phyloP scores from a whole-genome alignment of 2,329 filamentous ascomycete species.

The Stagonosporopsis tanaceti region DNA sequence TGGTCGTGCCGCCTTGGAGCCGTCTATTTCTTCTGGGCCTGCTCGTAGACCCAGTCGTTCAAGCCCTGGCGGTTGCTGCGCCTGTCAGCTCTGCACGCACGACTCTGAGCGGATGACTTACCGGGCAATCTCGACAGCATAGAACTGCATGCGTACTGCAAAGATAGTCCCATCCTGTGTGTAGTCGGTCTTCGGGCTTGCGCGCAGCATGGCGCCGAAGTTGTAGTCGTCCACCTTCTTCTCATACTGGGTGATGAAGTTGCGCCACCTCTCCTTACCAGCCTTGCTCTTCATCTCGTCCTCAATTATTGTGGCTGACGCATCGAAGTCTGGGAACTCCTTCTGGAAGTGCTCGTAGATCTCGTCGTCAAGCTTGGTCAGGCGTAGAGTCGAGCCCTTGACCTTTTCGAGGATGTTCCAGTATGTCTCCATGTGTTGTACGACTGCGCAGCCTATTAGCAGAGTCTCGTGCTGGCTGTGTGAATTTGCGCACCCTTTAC shows the following conservation, averaged over 20 bases:
- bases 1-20: not conserved
- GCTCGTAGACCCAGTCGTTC: slow-evolving; percentile 97
- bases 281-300: slow-evolving; percentile 97
- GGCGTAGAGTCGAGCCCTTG: slow-evolving; percentile 83
- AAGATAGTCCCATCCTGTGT: slow-evolving; percentile 91
- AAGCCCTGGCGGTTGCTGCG: slow-evolving; percentile 80
- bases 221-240: slow-evolving; percentile 97
- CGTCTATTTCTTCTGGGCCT: slow-evolving; percentile 56
- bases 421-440: slow-evolving; percentile 96
- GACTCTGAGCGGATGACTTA: slow-evolving; percentile 46
- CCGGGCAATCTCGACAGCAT: slow-evolving; percentile 78
- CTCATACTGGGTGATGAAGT: slow-evolving; percentile 93
- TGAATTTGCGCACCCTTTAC: slow-evolving; percentile 75
- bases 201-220: slow-evolving; percentile 92
- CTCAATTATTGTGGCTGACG: slow-evolving; percentile 81
- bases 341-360: slow-evolving; percentile 88
- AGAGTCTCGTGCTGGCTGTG: slow-evolving; percentile 28
- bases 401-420: slow-evolving; percentile 94
- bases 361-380: slow-evolving; percentile 94
- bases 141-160: slow-evolving; percentile 83
- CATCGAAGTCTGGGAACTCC: slow-evolving; percentile 93
- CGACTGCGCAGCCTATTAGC: slow-evolving; percentile 61
- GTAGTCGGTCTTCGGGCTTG: slow-evolving; percentile 82
- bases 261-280: slow-evolving; percentile 93
- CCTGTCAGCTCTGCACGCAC: slow-evolving; percentile 26